Percentiles rank a stretch among this genome's conserved stretches.
These are phyloP conservation scores for Aureobasidium sp. DNA, from an alignment of 2,329 filamentous ascomycete species.

Conservation along the genomic window DNA sequence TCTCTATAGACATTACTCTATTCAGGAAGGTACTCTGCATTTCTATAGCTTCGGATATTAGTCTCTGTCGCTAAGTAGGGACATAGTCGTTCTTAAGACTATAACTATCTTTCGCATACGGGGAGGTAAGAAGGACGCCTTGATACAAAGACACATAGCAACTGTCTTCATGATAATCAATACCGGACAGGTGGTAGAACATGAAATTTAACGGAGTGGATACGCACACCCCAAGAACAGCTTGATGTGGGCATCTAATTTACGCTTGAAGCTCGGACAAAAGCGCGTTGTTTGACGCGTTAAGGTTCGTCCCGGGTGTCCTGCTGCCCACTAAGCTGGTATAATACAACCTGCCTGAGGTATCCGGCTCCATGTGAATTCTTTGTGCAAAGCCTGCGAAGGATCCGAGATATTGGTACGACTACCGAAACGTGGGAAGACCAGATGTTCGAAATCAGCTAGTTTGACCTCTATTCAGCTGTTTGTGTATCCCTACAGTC, in stretches of 20 bases:
- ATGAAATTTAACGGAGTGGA: conserved; percentile 9
- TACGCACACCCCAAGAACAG: neutral
- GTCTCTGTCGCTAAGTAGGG: too few relatives aligned
- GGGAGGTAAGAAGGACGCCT: too few relatives aligned
- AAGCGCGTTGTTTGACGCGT: neutral
- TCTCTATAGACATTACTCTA: too few relatives aligned
- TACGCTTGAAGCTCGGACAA: neutral
- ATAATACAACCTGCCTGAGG: neutral
- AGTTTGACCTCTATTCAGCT: neutral
- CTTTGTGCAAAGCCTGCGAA: neutral
- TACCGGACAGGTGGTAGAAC: too few relatives aligned
- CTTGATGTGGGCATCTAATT: neutral
- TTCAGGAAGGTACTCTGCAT: too few relatives aligned
- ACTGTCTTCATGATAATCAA: too few relatives aligned
- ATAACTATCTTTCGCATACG: too few relatives aligned
- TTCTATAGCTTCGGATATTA: too few relatives aligned
- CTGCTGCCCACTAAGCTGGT: neutral
- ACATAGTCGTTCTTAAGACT: too few relatives aligned
- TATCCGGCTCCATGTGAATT: neutral
- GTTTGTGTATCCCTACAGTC: too few relatives aligned
- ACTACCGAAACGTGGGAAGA: neutral
- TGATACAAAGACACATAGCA: too few relatives aligned
- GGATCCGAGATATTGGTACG: neutral
- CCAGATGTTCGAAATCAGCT: neutral
- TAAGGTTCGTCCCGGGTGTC: neutral